phyloP scores from a whole-genome alignment of 129 eudicot species.

The Flaveria sonorensis region DNA sequence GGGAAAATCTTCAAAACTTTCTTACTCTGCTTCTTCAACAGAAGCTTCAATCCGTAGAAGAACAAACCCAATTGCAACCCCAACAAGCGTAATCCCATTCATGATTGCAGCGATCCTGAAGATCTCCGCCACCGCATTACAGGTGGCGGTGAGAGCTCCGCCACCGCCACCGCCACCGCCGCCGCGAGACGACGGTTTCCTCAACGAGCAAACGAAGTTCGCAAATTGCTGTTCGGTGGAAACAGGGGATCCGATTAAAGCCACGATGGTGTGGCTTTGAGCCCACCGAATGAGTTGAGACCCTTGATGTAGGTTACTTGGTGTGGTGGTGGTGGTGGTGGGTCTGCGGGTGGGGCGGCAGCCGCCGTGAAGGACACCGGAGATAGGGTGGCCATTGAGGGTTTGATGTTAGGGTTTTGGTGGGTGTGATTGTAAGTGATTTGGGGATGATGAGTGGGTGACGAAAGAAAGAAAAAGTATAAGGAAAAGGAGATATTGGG shows the following conservation, averaged over 20 bases:
- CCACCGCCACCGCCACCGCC: conserved; percentile 41
- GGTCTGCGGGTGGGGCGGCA: conserved; percentile 39
- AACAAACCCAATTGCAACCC: conserved; percentile 90
- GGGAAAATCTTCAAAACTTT: background rate
- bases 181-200: conserved; percentile 27
- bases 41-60: conserved; percentile 83
- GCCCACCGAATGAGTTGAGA: conserved; percentile 72
- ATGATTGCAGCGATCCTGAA: conserved; percentile 87
- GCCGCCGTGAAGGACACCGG: conserved; percentile 29
- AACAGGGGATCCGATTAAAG: conserved; percentile 59
- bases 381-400: conserved; percentile 52
- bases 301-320: conserved; percentile 68
- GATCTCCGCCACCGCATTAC: conserved; percentile 77
- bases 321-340: conserved; percentile 37
- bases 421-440: conserved; percentile 27
- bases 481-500: conserved; percentile 15
- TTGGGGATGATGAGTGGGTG: conserved; percentile 35
- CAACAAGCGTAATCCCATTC: conserved; percentile 77
- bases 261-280: conserved; percentile 69
- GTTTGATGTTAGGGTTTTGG: conserved; percentile 53
- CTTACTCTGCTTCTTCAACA: conserved; percentile 79
- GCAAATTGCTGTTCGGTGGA: conserved; percentile 72
- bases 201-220: conserved; percentile 60
- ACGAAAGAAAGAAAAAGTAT: conserved; percentile 12
- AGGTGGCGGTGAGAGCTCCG: conserved; percentile 62